Evolutionary conservation across 352 stramenopile genomes (phyloP).

Genomic region (Phytophthora chlamydospora): DNA sequence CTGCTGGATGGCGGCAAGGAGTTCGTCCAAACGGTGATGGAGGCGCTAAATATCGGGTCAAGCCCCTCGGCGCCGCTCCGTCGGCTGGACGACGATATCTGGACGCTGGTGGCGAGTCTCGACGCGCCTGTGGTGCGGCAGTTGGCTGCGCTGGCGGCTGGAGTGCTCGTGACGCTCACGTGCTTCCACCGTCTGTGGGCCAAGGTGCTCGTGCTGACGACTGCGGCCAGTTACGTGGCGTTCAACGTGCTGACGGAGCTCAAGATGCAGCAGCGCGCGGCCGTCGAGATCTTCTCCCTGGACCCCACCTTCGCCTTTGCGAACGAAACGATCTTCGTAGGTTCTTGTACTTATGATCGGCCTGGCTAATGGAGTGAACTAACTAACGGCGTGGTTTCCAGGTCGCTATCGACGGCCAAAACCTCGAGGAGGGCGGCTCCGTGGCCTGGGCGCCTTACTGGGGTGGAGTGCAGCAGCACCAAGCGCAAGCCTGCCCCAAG

Average conservation of each 20-base stretch:
- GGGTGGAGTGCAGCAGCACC: conserved; percentile 58
- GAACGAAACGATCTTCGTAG: conserved; percentile 86
- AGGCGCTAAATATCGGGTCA: conserved; percentile 15
- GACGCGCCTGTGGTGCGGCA: conserved; percentile 28
- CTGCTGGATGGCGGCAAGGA: conserved; percentile 23
- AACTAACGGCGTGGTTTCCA: conserved; percentile 21
- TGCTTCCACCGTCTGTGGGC: conserved; percentile 68
- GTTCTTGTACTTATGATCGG: conserved; percentile 13
- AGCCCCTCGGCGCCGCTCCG: conserved; percentile 19
- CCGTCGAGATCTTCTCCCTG: conserved; percentile 70
- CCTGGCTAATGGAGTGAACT: neutral
- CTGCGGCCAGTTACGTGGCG: conserved; percentile 26
- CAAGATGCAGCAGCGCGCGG: conserved; percentile 52
- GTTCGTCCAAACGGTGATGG: conserved; percentile 10
- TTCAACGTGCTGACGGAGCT: conserved; percentile 48
- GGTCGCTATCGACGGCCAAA: conserved; percentile 83
- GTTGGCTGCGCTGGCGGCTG: conserved; percentile 21
- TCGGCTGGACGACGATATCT: conserved; percentile 35
- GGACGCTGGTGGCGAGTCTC: conserved; percentile 39
- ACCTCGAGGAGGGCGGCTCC: conserved; percentile 70
- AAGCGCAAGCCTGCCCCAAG: conserved; percentile 48
- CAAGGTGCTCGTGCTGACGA: conserved; percentile 63
- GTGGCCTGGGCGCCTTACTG: conserved; percentile 82
- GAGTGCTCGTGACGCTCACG: conserved; percentile 29
- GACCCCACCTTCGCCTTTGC: conserved; percentile 80